phyloP scores from a whole-genome alignment of 1,139 yeast species.

The Debaryomyces singareniensis region DNA sequence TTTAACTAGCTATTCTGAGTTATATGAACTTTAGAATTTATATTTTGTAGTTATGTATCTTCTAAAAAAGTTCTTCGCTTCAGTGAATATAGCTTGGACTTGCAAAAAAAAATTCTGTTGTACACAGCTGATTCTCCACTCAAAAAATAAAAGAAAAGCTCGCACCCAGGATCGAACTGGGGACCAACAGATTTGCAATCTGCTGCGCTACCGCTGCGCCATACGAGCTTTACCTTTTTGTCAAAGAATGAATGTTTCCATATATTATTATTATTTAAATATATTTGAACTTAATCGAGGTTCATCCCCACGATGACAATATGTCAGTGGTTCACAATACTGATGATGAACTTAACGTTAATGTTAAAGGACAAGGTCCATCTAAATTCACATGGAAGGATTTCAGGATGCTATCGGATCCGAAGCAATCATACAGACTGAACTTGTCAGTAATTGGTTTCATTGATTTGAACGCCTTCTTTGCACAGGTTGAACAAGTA shows the following conservation, averaged over 20 bases:
- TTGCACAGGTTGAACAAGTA: slow-evolving; percentile 88
- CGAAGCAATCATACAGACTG: slow-evolving; percentile 43
- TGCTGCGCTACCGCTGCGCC: slow-evolving; percentile 56
- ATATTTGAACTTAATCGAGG: too few relatives aligned
- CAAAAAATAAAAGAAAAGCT: slow-evolving; percentile 23
- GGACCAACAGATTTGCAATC: slow-evolving; percentile 54
- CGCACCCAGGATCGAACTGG: slow-evolving; percentile 45
- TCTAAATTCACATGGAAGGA: slow-evolving; percentile 40
- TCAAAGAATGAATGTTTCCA: too few relatives aligned
- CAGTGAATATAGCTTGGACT: neutral
- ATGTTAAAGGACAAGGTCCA: too few relatives aligned
- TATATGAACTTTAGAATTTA: slow-evolving; percentile 23
- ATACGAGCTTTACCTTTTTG: slow-evolving; percentile 42
- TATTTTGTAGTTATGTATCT: neutral
- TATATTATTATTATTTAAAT: neutral
- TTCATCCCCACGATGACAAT: too few relatives aligned
- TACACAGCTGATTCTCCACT: neutral
- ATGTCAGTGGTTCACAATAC: too few relatives aligned
- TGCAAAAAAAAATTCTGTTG: neutral
- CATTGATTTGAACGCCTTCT: slow-evolving; percentile 89
- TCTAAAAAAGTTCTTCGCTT: neutral
- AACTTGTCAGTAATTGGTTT: slow-evolving; percentile 81
- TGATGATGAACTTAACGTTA: too few relatives aligned
- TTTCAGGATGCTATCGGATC: slow-evolving; percentile 41
- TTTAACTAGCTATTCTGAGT: slow-evolving; percentile 40